Conservation (phyloP, 1,139 yeast species). For the Insectozyma bohioensis region DNA sequence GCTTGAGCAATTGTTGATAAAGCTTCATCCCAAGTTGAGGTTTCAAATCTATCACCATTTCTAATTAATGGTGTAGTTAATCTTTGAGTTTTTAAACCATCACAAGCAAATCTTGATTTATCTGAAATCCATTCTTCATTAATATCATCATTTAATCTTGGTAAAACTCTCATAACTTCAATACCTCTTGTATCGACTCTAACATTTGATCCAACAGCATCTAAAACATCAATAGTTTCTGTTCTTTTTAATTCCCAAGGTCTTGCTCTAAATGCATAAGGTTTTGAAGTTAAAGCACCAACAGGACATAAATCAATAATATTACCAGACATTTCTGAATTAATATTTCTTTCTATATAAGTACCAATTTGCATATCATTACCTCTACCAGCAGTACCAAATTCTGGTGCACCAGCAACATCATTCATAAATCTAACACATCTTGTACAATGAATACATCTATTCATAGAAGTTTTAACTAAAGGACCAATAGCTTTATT, state of each 20-base stretch:
- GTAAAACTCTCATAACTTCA: slow-evolving; percentile 86
- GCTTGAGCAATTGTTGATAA: slow-evolving; percentile 69
- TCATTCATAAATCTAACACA: slow-evolving; percentile 90
- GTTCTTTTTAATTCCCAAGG: slow-evolving; percentile 95
- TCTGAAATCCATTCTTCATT: slow-evolving; percentile 94
- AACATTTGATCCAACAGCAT: slow-evolving; percentile 79
- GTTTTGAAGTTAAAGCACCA: slow-evolving; percentile 88
- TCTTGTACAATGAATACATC: slow-evolving; percentile 92
- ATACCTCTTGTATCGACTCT: slow-evolving; percentile 87
- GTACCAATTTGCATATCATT: slow-evolving; percentile 92
- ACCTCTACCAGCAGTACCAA: slow-evolving; percentile 89
- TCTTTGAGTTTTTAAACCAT: slow-evolving; percentile 85
- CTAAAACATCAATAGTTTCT: slow-evolving; percentile 83
- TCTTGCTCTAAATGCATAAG: slow-evolving; percentile 87
- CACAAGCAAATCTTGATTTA: slow-evolving; percentile 83
- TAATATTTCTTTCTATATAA: slow-evolving; percentile 79
- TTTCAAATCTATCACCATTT: slow-evolving; percentile 67
- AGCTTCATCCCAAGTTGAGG: slow-evolving; percentile 89
- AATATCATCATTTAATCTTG: slow-evolving; percentile 82
- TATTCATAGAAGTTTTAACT: slow-evolving; percentile 87
- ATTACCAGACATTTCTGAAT: slow-evolving; percentile 86
- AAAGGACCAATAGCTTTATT: slow-evolving; percentile 90
- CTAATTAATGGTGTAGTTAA: slow-evolving; percentile 79
- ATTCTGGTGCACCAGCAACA: slow-evolving; percentile 90
- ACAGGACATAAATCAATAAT: slow-evolving; percentile 89